Conservation (phyloP, 371 early-diverging fungal genomes). For the Lichtheimia corymbifera region DNA sequence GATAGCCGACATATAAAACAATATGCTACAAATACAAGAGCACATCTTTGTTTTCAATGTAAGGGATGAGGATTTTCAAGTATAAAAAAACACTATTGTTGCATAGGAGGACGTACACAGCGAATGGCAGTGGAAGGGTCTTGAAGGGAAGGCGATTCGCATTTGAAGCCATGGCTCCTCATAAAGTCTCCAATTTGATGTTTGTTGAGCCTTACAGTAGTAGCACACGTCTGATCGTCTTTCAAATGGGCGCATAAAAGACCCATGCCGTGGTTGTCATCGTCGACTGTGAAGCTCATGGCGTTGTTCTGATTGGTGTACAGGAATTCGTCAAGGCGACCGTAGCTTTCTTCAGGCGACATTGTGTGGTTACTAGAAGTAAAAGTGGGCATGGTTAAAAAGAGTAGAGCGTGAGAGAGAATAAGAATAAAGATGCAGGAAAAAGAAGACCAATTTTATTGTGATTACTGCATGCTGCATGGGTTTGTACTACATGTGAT, state of each 20-base stretch:
- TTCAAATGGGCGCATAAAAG: constrained; percentile 14
- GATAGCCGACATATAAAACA: no score
- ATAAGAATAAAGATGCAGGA: no score
- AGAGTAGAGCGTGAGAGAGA: no score
- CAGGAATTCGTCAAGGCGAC: constrained; percentile 19
- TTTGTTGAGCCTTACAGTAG: constrained; percentile 14
- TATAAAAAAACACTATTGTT: neutral
- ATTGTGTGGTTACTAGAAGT: constrained; percentile 4
- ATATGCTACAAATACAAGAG: no score
- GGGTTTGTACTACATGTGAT: no score
- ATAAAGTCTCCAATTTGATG: constrained; percentile 20
- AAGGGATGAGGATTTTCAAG: no score
- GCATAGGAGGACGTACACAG: constrained; percentile 9
- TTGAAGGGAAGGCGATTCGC: constrained; percentile 4
- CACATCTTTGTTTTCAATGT: no score
- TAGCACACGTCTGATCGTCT: constrained; percentile 12
- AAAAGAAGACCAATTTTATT: no score
- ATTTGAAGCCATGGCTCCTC: constrained; percentile 20
- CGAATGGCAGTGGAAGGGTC: constrained; percentile 12
- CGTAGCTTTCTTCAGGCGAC: constrained; percentile 18
- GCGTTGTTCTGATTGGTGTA: constrained; percentile 8
- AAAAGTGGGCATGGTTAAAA: constrained; percentile 3
- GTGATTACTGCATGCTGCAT: no score
- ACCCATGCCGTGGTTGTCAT: constrained; percentile 28
- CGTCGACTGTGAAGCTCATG: constrained; percentile 18